A percentile compares a stretch with the other conserved stretches of the same genome.
Conservation (phyloP, 2,329 filamentous ascomycete genomes). For the Alternaria sp. region DNA sequence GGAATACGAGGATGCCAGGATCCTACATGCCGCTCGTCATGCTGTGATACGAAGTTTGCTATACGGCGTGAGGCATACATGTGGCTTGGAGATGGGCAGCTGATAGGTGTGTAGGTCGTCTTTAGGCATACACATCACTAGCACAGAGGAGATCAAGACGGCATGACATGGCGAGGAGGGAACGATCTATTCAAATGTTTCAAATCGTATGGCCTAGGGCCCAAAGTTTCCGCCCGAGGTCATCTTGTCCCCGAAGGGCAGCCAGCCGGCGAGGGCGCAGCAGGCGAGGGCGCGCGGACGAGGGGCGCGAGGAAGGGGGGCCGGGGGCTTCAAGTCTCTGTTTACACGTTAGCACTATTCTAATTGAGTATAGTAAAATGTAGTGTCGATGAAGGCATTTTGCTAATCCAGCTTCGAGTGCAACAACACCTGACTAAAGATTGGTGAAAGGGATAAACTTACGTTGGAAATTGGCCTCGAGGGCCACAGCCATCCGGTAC, state of each 20-base stretch:
- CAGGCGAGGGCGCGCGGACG: no score
- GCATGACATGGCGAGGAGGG: neutral
- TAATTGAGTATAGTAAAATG: no score
- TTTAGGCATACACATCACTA: neutral
- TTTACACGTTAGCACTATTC: neutral
- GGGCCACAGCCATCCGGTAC: no score
- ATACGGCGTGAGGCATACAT: neutral
- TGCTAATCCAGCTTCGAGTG: neutral
- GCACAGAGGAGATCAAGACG: neutral
- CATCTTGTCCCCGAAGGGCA: neutral
- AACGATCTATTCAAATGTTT: neutral
- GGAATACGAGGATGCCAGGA: neutral
- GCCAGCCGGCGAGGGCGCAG: neutral
- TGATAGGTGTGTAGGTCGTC: neutral
- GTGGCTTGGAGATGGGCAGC: neutral
- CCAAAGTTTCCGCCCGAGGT: neutral
- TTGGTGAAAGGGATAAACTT: neutral
- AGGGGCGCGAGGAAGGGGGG: neutral
- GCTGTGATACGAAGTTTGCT: neutral
- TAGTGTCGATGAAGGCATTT: neutral
- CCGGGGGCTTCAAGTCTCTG: neutral
- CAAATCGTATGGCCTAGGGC: neutral
- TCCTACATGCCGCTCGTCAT: neutral
- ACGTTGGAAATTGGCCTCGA: neutral
- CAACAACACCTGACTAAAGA: no score